A percentile compares a stretch with the other conserved stretches of the same genome.
phyloP scores from a whole-genome alignment of 129 eudicot species.

The Cynara cardunculus region DNA sequence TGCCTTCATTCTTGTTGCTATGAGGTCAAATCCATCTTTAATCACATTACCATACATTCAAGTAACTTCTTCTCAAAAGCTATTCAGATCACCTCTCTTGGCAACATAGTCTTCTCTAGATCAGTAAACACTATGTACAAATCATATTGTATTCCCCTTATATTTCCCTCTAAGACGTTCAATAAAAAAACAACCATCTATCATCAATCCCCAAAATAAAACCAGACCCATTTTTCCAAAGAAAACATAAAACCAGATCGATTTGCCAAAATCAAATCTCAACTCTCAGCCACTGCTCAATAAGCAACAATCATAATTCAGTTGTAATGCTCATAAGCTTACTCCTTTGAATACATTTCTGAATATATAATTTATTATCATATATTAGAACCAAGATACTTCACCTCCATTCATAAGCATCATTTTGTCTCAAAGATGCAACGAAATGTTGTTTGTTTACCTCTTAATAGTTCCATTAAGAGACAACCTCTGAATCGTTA shows the following conservation, averaged over 20 bases:
- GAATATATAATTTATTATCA: background rate
- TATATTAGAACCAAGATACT: background rate
- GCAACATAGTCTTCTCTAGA: background rate
- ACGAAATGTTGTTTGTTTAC: no score
- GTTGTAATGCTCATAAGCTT: background rate
- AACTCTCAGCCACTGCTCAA: background rate
- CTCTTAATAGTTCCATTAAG: no score
- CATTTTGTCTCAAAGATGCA: background rate
- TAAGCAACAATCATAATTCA: background rate
- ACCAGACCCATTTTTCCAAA: no score
- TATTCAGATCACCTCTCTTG: background rate
- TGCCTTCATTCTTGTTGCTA: no score
- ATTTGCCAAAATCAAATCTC: background rate
- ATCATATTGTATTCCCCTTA: background rate
- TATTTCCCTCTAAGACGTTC: background rate
- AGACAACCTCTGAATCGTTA: no score
- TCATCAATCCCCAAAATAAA: background rate
- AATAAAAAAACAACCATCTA: background rate
- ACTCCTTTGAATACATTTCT: background rate
- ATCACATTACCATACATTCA: background rate
- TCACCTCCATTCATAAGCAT: background rate
- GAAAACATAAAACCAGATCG: background rate
- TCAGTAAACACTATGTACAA: background rate
- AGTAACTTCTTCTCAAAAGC: background rate
- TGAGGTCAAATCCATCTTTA: no score